Base-by-base conservation (phyloP, 2,329 filamentous ascomycete genomes). In the Colletotrichum scovillei region DNA sequence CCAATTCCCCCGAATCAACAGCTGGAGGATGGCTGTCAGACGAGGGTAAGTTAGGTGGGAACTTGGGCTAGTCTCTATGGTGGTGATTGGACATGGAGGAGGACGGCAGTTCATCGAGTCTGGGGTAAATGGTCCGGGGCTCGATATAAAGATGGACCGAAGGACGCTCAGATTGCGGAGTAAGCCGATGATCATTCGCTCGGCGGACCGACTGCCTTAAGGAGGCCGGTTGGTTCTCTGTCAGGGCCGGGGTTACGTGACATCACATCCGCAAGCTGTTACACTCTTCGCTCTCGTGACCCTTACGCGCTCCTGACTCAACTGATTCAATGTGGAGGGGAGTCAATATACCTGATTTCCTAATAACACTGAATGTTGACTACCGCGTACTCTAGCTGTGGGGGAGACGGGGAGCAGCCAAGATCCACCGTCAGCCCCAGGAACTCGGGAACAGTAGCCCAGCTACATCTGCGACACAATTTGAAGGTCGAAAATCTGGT, bases 131-230 rank as follows among this genome's bases (percentile, higher is more conserved):
- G 5, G 7, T 38, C 59, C 59, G 53, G 70, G 53, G 14, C n/a
- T 73, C 62, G 73, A 74, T 7, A 7, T 52, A 73, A 69, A 73
- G 69, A 69, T 74, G 69, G 38, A 22, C 73, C 73, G 73, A 73
- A 32, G 64, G 59, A 26, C 46, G 58, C 42, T 53, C 56, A n/a
- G 14, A 8, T 28, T 24, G 56, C 55, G 14, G 32, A 56, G 30
- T 28, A 9, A 56, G 28, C 24, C 8, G n/a, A 16, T n/a, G 7
- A 28, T 35, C 4, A 53, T 49, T 52, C 38, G 53, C 26, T 49
- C 42, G 42, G 28, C 46, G 12, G 22, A 30, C 24, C 16, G 11
- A 11, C 19, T 46, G 49, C 32, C 30, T 9, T 32, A 32, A 63
- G 26, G 8, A 7, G 22, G 32, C 53, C 32, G 2, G n/a, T 24